A percentile compares a stretch with the other conserved stretches of the same genome.
phyloP scores from a whole-genome alignment of 495 filamentous ascomycete genomes.

The Niebla homalea region DNA sequence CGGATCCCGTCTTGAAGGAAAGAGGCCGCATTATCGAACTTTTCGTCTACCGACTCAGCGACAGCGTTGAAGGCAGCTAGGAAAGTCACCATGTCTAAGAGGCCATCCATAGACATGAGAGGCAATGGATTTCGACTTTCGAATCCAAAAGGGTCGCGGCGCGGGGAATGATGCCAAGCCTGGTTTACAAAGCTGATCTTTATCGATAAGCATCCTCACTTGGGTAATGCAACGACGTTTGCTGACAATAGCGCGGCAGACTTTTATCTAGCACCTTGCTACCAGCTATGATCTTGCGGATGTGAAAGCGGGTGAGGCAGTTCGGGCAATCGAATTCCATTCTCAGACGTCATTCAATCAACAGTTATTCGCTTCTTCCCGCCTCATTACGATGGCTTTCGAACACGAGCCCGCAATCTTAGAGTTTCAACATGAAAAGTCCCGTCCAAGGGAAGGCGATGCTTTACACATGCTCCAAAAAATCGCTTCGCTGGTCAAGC shows the following conservation, averaged over 20 bases:
- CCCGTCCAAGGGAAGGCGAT: slow-evolving; percentile 58
- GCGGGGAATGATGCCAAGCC: neutral
- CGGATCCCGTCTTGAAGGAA: slow-evolving; percentile 49
- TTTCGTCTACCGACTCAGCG: slow-evolving; percentile 63
- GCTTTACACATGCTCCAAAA: slow-evolving; percentile 74
- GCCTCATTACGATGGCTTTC: slow-evolving; percentile 1
- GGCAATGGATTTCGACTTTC: neutral
- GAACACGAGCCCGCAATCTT: slow-evolving; percentile 57
- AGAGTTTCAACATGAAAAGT: slow-evolving; percentile 66
- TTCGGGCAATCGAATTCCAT: neutral
- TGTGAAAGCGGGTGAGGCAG: too few species aligned
- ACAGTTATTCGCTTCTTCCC: too few species aligned
- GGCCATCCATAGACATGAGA: slow-evolving; percentile 5
- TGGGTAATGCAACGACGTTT: too few species aligned
- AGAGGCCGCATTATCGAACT: slow-evolving; percentile 56
- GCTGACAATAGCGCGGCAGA: too few species aligned
- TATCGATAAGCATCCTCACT: neutral
- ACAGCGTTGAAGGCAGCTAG: slow-evolving; percentile 58
- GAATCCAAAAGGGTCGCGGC: neutral
- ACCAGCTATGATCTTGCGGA: too few species aligned
- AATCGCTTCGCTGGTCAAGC: slow-evolving; percentile 82
- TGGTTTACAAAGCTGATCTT: neutral
- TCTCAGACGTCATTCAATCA: neutral
- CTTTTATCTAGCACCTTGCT: too few species aligned
- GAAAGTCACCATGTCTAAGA: slow-evolving; percentile 53